Conservation (phyloP, 805 yeast species). For the Metschnikowia noctiluminum region DNA sequence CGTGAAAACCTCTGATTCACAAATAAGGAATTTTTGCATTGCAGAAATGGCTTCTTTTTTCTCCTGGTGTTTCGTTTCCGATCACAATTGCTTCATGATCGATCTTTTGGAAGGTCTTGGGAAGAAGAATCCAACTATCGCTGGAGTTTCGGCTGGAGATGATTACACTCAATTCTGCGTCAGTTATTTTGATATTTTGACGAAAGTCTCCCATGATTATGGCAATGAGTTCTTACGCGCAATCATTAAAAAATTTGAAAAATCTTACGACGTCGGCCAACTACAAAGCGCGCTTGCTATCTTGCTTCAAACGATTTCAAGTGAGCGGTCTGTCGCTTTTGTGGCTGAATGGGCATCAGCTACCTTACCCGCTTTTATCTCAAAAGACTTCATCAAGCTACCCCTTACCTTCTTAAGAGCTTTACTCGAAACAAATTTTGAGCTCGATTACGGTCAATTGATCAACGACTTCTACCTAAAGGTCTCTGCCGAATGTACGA, state of each 20-base stretch:
- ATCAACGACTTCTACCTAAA: constrained; percentile 35
- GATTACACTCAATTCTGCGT: constrained; percentile 4
- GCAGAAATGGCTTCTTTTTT: constrained; percentile 2
- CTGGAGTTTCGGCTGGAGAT: background rate
- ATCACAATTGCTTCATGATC: background rate
- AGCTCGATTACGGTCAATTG: constrained; percentile 5
- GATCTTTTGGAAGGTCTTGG: constrained; percentile 6
- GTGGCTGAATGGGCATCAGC: constrained; percentile 10
- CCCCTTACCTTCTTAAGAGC: constrained; percentile 19
- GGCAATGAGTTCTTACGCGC: constrained; percentile 3
- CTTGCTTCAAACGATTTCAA: constrained; percentile 2
- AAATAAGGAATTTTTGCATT: background rate
- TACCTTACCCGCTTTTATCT: constrained; percentile 23
- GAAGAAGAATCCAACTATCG: background rate
- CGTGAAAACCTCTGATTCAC: constrained; percentile 4
- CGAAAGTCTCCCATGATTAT: background rate
- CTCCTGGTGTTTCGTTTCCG: background rate
- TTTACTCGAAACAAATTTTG: constrained; percentile 5
- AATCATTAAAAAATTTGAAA: constrained; percentile 8
- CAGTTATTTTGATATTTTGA: constrained; percentile 1
- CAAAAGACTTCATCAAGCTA: constrained; percentile 23
- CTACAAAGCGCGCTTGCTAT: background rate
- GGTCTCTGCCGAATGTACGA: constrained; percentile 20
- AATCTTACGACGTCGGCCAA: constrained; percentile 4
- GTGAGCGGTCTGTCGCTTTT: background rate